Evolutionary conservation across 2,329 filamentous ascomycete species (phyloP).

Genomic region (Pseudogymnoascus sp.): DNA sequence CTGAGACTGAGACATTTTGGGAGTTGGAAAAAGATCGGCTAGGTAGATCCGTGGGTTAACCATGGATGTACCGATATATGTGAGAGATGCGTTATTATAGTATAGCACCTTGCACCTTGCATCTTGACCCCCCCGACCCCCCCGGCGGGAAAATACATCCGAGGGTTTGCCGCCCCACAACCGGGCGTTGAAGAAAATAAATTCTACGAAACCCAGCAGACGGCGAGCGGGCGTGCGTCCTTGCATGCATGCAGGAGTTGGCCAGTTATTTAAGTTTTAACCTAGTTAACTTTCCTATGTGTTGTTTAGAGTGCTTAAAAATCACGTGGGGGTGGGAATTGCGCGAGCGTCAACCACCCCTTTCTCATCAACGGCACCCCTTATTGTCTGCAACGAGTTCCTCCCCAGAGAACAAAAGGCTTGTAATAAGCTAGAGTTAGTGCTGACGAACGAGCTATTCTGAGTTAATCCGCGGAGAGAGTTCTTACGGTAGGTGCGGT

Average conservation of each 20-base stretch:
- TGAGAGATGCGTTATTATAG: not conserved
- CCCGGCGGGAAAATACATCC: not conserved
- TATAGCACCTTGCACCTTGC: too few species aligned
- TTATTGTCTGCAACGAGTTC: not conserved
- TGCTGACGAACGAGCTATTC: not conserved
- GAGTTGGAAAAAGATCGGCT: not conserved
- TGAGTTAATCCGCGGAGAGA: not conserved
- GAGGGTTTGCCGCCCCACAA: not conserved
- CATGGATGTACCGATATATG: not conserved
- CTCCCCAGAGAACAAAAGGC: not conserved
- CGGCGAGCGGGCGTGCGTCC: not conserved
- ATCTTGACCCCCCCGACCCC: not conserved
- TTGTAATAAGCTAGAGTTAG: not conserved
- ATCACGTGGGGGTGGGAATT: not conserved
- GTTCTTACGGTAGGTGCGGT: not conserved
- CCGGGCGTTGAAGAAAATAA: not conserved
- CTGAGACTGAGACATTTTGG: not conserved
- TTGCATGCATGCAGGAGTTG: not conserved
- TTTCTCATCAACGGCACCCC: not conserved
- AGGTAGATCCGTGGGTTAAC: not conserved
- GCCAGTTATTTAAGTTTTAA: not conserved
- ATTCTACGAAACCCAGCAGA: not conserved
- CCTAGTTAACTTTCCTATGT: not conserved
- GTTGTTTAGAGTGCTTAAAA: not conserved
- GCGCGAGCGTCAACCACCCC: not conserved